Evolutionary conservation across 1,139 yeast genomes (phyloP).

Genomic region (Yamadazyma buinensis): DNA sequence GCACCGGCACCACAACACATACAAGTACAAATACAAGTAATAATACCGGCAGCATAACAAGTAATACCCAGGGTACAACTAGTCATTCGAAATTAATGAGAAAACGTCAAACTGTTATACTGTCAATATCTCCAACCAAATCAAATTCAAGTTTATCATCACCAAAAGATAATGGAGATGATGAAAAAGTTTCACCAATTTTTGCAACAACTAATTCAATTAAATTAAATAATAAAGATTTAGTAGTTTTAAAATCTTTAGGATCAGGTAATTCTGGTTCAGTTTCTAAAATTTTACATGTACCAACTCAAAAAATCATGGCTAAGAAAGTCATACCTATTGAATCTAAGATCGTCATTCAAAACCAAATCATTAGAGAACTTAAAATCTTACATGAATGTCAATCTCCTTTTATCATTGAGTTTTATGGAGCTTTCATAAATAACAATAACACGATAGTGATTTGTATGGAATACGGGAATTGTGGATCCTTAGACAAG

Average conservation of each 20-base stretch:
- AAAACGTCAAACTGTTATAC: conserved; percentile 42
- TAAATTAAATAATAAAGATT: conserved; percentile 61
- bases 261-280: conserved; percentile 96
- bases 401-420: conserved; percentile 75
- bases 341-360: conserved; percentile 77
- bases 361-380: conserved; percentile 85
- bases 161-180: conserved; percentile 6
- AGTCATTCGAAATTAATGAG: conserved; percentile 4
- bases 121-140: conserved; percentile 44
- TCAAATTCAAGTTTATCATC: conserved; percentile 21
- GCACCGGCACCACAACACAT: no score
- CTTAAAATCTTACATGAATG: conserved; percentile 89
- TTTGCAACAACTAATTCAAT: conserved; percentile 36
- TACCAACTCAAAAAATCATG: conserved; percentile 84
- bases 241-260: conserved; percentile 68
- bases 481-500: conserved; percentile 88
- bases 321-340: conserved; percentile 87
- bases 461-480: conserved; percentile 94
- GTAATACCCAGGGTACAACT: no score
- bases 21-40: no score
- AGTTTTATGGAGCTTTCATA: conserved; percentile 85
- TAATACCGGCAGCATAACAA: no score
- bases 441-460: conserved; percentile 64
- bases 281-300: conserved; percentile 82
- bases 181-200: conserved; percentile 25